Conservation (phyloP, 2,329 filamentous ascomycete species). For the Leptographium wingfieldii region DNA sequence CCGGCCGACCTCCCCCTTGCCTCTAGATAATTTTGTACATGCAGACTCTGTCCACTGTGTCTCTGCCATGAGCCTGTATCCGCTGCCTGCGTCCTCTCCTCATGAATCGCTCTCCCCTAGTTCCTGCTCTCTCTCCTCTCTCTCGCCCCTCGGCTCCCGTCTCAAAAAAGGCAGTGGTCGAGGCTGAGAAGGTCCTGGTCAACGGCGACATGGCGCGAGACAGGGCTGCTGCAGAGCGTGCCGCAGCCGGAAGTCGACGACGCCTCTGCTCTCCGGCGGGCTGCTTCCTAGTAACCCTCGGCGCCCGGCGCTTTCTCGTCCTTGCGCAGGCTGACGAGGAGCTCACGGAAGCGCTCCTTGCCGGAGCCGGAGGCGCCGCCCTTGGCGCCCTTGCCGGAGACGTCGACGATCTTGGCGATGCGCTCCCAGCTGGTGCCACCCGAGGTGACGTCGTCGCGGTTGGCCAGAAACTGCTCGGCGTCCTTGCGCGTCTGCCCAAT, state of each 20-base stretch:
- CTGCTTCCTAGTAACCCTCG: conserved; percentile 40
- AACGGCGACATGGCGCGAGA: background rate
- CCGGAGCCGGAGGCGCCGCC: conserved; percentile 82
- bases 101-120: background rate
- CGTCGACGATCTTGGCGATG: conserved; percentile 92
- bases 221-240: background rate
- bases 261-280: conserved; percentile 5
- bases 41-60: background rate
- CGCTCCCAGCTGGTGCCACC: conserved; percentile 98
- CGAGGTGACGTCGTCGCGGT: conserved; percentile 80
- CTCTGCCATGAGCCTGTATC: background rate
- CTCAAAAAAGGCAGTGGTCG: background rate
- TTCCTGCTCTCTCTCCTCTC: background rate
- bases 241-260: background rate
- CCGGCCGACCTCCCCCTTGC: background rate
- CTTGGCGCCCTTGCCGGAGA: conserved; percentile 82
- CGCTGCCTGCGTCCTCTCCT: background rate
- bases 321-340: conserved; percentile 78
- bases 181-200: background rate
- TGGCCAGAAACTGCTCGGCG: conserved; percentile 82
- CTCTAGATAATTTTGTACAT: background rate
- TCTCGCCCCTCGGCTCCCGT: background rate
- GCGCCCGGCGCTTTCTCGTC: conserved; percentile 74
- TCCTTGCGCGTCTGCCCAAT: conserved; percentile 81
- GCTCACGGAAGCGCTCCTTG: conserved; percentile 91